Percentiles rank a stretch among this genome's conserved stretches.
These are phyloP conservation scores for Dryas integrifolia DNA, from an alignment of 331 rosid species.

Conservation along the genomic window DNA sequence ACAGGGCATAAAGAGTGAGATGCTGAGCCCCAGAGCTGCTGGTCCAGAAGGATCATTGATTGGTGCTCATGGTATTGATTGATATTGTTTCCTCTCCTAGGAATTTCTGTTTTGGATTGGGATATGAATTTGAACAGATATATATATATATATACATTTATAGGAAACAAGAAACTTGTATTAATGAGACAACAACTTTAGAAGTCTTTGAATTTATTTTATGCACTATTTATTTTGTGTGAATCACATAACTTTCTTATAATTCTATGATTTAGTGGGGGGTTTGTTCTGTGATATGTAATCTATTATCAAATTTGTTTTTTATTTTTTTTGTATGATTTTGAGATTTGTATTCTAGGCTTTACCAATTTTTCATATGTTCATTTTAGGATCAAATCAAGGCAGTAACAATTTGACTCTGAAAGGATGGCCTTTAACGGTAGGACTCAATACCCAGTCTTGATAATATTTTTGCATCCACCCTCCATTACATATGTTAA, in stretches of 20 bases:
- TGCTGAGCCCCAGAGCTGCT: conserved; percentile 44
- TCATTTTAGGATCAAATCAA: conserved; percentile 52
- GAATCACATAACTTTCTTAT: no score
- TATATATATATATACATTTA: no score
- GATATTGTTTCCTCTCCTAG: neutral
- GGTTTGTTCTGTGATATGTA: neutral
- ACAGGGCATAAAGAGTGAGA: conserved; percentile 51
- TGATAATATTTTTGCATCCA: neutral
- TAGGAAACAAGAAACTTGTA: no score
- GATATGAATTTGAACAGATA: neutral
- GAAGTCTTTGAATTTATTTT: neutral
- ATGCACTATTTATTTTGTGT: neutral
- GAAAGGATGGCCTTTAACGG: conserved; percentile 73
- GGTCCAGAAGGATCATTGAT: conserved; percentile 47
- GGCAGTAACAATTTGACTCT: conserved; percentile 54
- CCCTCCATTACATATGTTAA: neutral
- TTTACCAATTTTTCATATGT: conserved; percentile 24
- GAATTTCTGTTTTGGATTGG: neutral
- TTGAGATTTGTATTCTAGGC: conserved; percentile 13
- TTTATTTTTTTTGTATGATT: neutral
- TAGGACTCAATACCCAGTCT: conserved; percentile 33
- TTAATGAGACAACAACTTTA: no score
- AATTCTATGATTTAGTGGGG: neutral
- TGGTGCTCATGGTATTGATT: conserved; percentile 44
- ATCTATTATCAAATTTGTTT: neutral